Conservation (phyloP, 495 filamentous ascomycete species). For the Penicillium daleae region DNA sequence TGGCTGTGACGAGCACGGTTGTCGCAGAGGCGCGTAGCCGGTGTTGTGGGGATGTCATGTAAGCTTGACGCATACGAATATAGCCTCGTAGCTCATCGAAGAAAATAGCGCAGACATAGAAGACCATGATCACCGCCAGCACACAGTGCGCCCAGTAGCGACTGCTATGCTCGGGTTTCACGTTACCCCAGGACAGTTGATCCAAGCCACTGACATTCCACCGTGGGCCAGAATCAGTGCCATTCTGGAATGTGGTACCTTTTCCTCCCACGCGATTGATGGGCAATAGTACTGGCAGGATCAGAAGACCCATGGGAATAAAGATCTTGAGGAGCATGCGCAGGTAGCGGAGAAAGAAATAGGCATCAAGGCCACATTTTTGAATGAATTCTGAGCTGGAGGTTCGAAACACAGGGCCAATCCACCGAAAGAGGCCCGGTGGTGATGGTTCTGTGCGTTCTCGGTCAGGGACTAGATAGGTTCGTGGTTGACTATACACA, state of each 20-base stretch:
- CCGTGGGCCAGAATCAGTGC: slow-evolving; percentile 34
- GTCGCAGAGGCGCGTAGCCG: slow-evolving; percentile 94
- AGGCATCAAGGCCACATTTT: slow-evolving; percentile 95
- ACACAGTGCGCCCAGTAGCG: slow-evolving; percentile 90
- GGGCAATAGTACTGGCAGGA: slow-evolving; percentile 85
- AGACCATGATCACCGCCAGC: slow-evolving; percentile 76
- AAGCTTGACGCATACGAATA: slow-evolving; percentile 90
- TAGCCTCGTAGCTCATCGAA: slow-evolving; percentile 89
- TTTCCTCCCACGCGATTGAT: slow-evolving; percentile 78
- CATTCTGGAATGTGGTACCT: slow-evolving; percentile 56
- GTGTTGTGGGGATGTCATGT: slow-evolving; percentile 94
- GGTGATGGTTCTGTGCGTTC: slow-evolving; percentile 77
- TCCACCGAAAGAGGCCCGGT: slow-evolving; percentile 68
- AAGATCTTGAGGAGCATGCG: slow-evolving; percentile 94
- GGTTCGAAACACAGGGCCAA: slow-evolving; percentile 73
- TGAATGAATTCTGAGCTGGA: slow-evolving; percentile 87
- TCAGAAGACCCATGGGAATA: slow-evolving; percentile 72
- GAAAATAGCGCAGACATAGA: slow-evolving; percentile 87
- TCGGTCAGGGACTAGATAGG: slow-evolving; percentile 87
- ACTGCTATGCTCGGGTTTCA: slow-evolving; percentile 66
- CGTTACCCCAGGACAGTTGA: slow-evolving; percentile 87
- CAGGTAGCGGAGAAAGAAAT: slow-evolving; percentile 95
- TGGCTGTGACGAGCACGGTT: slow-evolving; percentile 88
- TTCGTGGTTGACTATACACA: slow-evolving; percentile 71
- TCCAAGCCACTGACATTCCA: slow-evolving; percentile 73